Evolutionary conservation across 192 early-diverging fungal genomes (phyloP), one percentile per base, ranked within the genome.

Genomic region (Phycomyces blakesleeanus): DNA sequence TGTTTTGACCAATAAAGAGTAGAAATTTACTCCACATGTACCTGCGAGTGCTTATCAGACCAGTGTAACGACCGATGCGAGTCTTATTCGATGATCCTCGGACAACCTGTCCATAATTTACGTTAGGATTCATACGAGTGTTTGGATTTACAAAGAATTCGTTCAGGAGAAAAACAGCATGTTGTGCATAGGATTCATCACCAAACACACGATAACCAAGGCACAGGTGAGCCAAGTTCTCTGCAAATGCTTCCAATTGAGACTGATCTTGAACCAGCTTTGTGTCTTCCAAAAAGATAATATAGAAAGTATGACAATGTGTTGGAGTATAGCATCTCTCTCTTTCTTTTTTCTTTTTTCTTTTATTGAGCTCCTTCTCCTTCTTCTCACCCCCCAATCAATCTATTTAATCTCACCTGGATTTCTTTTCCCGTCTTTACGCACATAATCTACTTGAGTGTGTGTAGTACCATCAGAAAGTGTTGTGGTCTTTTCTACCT

Each of bases 61-160:
- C 72, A 49, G 62, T 66, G 24, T 55, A 57, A 56, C 72, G 59
- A 20, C 72, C 72, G 10, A 56, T 60, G 10, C 61, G 42, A 7
- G 55, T 38, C 16, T 55, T 56, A 51, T 63, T 67, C 12, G 50
- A 49, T 9, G 49, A 47, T 3, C 72, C 72, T 44, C 72, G 66
- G 34, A 73, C 57, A 16, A 68, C 55, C 16, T 73, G 72, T 34
- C 61, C 72, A 60, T 68, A 73, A 44, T 67, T 73, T 21, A 73
- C 57, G 49, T 73, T 62, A 6, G 72, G 72, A 55, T 73, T 73
- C 72, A 73, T 73, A n/a, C 50, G 21, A 11, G 72, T 68, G 7
- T 24, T n/a, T 9, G 51, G 41, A 50, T 68, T 61, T 22, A 73
- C 16, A 34, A 73, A 73, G 27, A 67, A 73, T n/a, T 42, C 51